phyloP scores from a whole-genome alignment of 2,329 filamentous ascomycete genomes.

The Magnaporthales sp. region DNA sequence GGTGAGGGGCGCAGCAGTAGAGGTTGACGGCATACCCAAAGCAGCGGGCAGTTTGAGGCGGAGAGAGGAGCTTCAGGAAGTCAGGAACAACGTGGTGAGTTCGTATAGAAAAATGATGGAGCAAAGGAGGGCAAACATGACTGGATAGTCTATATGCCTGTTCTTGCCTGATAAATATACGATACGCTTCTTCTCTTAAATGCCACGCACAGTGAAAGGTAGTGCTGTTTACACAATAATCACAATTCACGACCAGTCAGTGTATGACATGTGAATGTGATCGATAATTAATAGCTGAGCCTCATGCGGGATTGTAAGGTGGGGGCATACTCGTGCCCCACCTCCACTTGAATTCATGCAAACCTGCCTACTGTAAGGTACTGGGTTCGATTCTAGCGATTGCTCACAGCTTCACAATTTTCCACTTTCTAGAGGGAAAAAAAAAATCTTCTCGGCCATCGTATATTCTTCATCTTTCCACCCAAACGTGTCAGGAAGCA shows the following conservation, averaged over 20 bases:
- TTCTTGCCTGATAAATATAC: neutral
- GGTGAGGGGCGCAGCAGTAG: conserved; percentile 53
- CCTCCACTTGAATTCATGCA: neutral
- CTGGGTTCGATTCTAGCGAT: conserved; percentile 3
- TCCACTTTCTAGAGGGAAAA: neutral
- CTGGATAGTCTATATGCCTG: neutral
- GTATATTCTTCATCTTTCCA: neutral
- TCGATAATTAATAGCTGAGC: too few relatives aligned
- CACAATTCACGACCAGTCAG: too few relatives aligned
- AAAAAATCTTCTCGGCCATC: neutral
- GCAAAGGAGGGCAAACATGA: conserved; percentile 26
- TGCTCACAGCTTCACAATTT: neutral
- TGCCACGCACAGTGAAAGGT: neutral
- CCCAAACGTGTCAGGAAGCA: neutral
- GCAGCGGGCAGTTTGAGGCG: conserved; percentile 61
- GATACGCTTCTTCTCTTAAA: neutral
- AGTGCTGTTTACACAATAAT: neutral
- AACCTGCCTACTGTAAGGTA: neutral
- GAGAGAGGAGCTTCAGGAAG: conserved; percentile 63
- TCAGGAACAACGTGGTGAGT: conserved; percentile 63
- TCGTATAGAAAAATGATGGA: conserved; percentile 65
- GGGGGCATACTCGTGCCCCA: neutral
- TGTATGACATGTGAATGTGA: too few relatives aligned
- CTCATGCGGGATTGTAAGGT: neutral
- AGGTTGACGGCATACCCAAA: conserved; percentile 61